These are phyloP conservation scores for Hypocrella siamensis DNA, from an alignment of 2,329 filamentous ascomycete species.

Conservation along the genomic window DNA sequence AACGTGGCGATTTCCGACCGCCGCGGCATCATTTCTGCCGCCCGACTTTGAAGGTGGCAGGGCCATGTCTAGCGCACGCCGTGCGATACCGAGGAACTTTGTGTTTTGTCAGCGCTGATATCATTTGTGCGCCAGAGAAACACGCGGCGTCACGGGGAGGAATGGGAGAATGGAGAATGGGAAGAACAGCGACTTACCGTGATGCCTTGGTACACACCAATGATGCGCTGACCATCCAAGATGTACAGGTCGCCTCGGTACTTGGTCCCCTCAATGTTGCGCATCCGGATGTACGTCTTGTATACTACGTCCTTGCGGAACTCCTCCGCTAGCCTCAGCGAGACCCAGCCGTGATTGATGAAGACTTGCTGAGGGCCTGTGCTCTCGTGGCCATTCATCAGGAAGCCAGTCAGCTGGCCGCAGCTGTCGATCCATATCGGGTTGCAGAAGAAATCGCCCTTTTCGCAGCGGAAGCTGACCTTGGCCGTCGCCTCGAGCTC, in stretches of 20 bases:
- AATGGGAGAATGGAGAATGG: not conserved
- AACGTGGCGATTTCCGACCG: too few species aligned
- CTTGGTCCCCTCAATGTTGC: not conserved
- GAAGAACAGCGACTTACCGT: too few species aligned
- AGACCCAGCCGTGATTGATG: slow-evolving; percentile 43
- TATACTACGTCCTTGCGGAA: slow-evolving; percentile 21
- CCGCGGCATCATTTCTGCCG: too few species aligned
- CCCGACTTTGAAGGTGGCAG: too few species aligned
- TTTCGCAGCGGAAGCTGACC: slow-evolving; percentile 7
- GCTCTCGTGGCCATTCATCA: slow-evolving; percentile 40
- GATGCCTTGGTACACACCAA: not conserved
- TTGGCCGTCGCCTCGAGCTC: not conserved
- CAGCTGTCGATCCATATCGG: slow-evolving; percentile 45
- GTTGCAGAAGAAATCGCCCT: slow-evolving; percentile 32
- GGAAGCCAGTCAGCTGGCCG: slow-evolving; percentile 44
- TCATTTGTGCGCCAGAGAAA: not conserved
- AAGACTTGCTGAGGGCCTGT: slow-evolving; percentile 39
- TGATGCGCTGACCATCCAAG: not conserved
- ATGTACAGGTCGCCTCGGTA: not conserved
- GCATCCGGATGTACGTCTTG: slow-evolving; percentile 21
- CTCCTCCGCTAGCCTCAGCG: not conserved
- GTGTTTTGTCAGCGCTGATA: not conserved
- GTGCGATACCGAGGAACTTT: too few species aligned
- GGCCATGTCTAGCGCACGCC: too few species aligned
- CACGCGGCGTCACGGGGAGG: not conserved